Base-by-base conservation (phyloP, 2,329 filamentous ascomycete genomes). In the Ophiocordyceps robertsii region DNA sequence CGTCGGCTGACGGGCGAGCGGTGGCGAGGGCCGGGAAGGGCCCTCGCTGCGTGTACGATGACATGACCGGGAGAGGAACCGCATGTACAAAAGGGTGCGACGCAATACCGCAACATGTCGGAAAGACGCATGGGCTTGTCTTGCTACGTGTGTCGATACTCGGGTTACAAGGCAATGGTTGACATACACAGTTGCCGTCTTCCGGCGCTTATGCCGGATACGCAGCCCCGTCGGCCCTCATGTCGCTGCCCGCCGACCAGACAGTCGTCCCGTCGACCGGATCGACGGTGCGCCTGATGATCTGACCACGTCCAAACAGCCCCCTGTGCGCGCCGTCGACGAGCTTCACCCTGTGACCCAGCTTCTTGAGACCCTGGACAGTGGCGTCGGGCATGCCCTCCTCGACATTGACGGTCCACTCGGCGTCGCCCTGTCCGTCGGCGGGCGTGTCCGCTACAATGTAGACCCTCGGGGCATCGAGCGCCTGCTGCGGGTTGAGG, bases 381-480 rank as follows among this genome's bases (percentile, higher is more conserved):
- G 83, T 80, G 49, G 78, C 73, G 19, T 75, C 68, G 1, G 73
- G 65, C 53, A 95, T 87, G 0, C 88, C 87, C 41, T 94, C 85
- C 59, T 96, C 90, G 0, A 94, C 66, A 46, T 79, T 84, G 1
- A 95, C 82, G 0, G 69, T 79, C 54, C 70, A 70, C 48, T 81
- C 78, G 13, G 73, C 62, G 21, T 71, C 70, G 41, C 73, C 69
- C 24, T 30, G 32, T 6, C 73, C 73, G 27, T 68, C 62, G 39
- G 79, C 73, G 0, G 82, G 75, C 68, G 81, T 80, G 0, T 79
- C 82, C 0, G 84, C 78, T 1, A 82, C 82, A 45, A 96, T 85
- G 53, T 88, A 95, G 49, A 96, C 73, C n/a, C 92, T 72, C 14
- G 92, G 90, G 4, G 90, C 83, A 56, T 98, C 92, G 0, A 96